Base-by-base conservation (phyloP, 2,329 filamentous ascomycete genomes). In the Dactylellina sp. region DNA sequence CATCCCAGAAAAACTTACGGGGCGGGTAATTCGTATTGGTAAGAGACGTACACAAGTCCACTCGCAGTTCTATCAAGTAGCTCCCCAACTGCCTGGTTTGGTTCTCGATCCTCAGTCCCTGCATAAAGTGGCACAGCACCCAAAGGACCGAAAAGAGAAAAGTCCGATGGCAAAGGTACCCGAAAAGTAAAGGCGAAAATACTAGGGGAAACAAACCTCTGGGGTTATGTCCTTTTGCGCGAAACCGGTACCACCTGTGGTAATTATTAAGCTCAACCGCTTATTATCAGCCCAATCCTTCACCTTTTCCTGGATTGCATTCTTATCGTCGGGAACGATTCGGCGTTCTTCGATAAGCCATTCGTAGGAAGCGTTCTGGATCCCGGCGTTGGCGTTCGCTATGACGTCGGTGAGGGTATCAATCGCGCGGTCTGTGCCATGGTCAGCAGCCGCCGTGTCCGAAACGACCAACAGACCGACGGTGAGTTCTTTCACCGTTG, bases 161-260 rank as follows among this genome's bases (percentile, higher is more conserved):
- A 32, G 28, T 9, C 28, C 28, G 9, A 32, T 5, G 28, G 28
- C 28, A 32, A 32, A 32, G 4, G 9, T 32, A 32, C 28, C 9
- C 4, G 28, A 4, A 32, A 32, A 32, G 5, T 32, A 32, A 9
- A 32, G 28, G 28, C 28, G 28, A 32, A 32, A 32, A 32, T 5
- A 32, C 28, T 32, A 9, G 28, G 9, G 9, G 5, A 5, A 32
- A 32, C 28, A 76, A 80, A 93, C 92, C 86, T 98, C 95, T 1
- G 95, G 95, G 0, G 95, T 99, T 44, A 86, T 84, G 83, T 99
- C 95, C 63, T 89, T 87, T 9, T 88, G 84, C 6, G 95, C 90
- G 81, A 99, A 99, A 0, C 95, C 95, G 0, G 95, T 99, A 1
- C 95, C 95, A 20, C 95, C 95, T 5, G 92, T 97, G 0, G 93